Percentiles rank a stretch among this genome's conserved stretches.
These are phyloP conservation scores for Fusarium scirpi DNA, from an alignment of 2,329 filamentous ascomycete genomes.

Conservation along the genomic window DNA sequence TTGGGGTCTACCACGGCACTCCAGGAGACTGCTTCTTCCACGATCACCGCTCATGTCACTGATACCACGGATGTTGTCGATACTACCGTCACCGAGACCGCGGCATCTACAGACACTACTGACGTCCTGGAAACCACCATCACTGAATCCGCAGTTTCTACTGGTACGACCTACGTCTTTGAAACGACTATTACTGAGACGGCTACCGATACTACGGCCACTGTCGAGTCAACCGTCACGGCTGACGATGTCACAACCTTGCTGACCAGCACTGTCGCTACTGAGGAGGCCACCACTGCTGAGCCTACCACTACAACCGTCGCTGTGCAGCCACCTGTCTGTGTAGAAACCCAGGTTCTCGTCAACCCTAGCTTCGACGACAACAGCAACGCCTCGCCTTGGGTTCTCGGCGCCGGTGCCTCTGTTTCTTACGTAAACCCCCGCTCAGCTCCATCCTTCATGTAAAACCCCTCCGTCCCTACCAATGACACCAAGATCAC, in stretches of 20 bases:
- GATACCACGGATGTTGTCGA: neutral
- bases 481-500: neutral
- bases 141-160: too few species aligned
- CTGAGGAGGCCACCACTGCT: neutral
- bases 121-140: too few species aligned
- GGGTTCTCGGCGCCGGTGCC: neutral
- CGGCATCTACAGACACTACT: neutral
- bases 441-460: neutral
- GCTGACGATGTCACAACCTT: neutral
- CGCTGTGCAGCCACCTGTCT: neutral
- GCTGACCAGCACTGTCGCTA: neutral
- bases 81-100: neutral
- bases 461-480: neutral
- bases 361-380: constrained; percentile 13
- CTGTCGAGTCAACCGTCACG: neutral
- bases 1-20: neutral
- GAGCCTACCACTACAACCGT: neutral
- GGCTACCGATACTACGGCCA: neutral
- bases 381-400: neutral
- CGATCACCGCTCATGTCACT: neutral
- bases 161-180: neutral
- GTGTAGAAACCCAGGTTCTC: constrained; percentile 2
- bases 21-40: neutral
- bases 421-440: neutral
- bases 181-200: neutral